phyloP scores from a whole-genome alignment of 1,284 basidiomycete species.

The Malassezia pachydermatis region DNA sequence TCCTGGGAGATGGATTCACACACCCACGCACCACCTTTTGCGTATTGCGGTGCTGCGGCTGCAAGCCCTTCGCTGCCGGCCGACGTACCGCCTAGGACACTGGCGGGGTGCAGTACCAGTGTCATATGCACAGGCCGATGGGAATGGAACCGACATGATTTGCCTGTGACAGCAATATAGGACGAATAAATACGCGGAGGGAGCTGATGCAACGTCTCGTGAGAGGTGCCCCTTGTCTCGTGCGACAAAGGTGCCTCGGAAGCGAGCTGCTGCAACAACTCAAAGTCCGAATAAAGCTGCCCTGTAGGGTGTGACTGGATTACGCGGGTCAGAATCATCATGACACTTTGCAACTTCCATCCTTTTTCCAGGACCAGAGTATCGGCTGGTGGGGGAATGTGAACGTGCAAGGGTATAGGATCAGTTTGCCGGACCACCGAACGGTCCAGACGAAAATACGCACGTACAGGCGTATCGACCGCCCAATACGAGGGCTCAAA shows the following conservation, averaged over 20 bases:
- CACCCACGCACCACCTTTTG: slow-evolving; percentile 32
- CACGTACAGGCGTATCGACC: slow-evolving; percentile 21
- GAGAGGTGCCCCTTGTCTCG: not conserved
- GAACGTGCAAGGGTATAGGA: slow-evolving; percentile 35
- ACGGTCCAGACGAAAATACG: slow-evolving; percentile 33
- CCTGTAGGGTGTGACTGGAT: slow-evolving; percentile 25
- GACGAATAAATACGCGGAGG: not conserved
- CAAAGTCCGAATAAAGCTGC: slow-evolving; percentile 5
- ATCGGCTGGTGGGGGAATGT: slow-evolving; percentile 34
- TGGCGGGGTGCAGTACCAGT: slow-evolving; percentile 30
- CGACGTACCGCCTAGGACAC: not conserved
- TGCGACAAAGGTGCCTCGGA: not conserved
- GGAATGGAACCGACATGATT: slow-evolving; percentile 42
- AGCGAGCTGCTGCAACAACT: not conserved
- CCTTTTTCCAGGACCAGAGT: slow-evolving; percentile 27
- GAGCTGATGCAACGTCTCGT: not conserved
- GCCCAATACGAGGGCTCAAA: slow-evolving; percentile 31
- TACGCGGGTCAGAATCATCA: slow-evolving; percentile 34
- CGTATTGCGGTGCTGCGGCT: slow-evolving; percentile 33
- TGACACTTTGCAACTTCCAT: slow-evolving; percentile 34
- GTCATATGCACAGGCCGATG: slow-evolving; percentile 30
- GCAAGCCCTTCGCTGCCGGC: slow-evolving; percentile 21
- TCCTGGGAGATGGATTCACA: slow-evolving; percentile 45
- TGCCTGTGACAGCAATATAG: slow-evolving; percentile 27
- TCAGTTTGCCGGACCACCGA: slow-evolving; percentile 42